phyloP scores from a whole-genome alignment of 805 yeast species.

The Lipomyces yamanashiensis region DNA sequence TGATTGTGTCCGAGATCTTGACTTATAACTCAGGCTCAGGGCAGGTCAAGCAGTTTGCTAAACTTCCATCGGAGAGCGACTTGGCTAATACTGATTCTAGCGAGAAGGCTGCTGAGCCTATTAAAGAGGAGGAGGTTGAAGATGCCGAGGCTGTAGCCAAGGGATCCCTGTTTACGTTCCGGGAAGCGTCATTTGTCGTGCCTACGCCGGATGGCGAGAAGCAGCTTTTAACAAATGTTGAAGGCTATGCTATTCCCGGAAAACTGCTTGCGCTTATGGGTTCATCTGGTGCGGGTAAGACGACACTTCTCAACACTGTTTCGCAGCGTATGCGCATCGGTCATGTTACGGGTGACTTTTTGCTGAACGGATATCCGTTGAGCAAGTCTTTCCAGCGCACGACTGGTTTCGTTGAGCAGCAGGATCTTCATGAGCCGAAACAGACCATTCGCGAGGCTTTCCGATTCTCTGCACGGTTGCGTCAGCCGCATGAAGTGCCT shows the following conservation, averaged over 20 bases:
- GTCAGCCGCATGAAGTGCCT: conserved; percentile 63
- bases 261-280: conserved; percentile 72
- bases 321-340: conserved; percentile 74
- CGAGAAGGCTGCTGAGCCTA: background rate
- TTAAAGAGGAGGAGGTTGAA: conserved; percentile 10
- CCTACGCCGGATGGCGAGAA: conserved; percentile 45
- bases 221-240: conserved; percentile 61
- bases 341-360: conserved; percentile 68
- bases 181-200: conserved; percentile 39
- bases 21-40: conserved; percentile 54
- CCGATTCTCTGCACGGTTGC: conserved; percentile 65
- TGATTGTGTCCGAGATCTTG: conserved; percentile 47
- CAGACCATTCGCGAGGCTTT: conserved; percentile 76
- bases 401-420: conserved; percentile 79
- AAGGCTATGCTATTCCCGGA: conserved; percentile 77
- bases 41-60: conserved; percentile 41
- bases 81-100: background rate
- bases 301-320: conserved; percentile 71
- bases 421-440: conserved; percentile 68
- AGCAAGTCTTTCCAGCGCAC: conserved; percentile 67
- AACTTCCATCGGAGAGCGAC: background rate
- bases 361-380: conserved; percentile 66
- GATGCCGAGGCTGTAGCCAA: background rate
- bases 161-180: conserved; percentile 26
- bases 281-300: conserved; percentile 79